A percentile compares a stretch with the other conserved stretches of the same genome.
Conservation (phyloP, 805 yeast species). For the Pichia ethanolica region DNA sequence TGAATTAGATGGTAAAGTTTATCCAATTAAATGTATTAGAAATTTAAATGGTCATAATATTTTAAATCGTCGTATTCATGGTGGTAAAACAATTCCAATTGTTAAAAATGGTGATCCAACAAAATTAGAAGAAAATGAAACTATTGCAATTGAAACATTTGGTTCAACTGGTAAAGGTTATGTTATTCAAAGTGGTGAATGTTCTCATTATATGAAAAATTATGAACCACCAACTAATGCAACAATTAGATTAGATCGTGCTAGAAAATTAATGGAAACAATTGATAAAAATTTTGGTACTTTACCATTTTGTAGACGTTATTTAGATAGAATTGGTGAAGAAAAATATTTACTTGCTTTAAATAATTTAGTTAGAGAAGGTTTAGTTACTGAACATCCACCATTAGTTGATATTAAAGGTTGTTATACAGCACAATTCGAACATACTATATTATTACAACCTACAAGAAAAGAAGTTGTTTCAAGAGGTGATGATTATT, state of each 20-base stretch:
- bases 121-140: conserved; percentile 98
- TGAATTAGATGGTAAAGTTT: conserved; percentile 78
- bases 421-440: conserved; percentile 91
- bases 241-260: conserved; percentile 54
- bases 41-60: conserved; percentile 95
- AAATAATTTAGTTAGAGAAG: conserved; percentile 75
- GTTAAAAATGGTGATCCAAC: conserved; percentile 90
- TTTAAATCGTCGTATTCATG: conserved; percentile 77
- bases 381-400: conserved; percentile 88
- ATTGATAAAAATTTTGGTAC: conserved; percentile 87
- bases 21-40: conserved; percentile 82
- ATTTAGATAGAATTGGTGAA: conserved; percentile 85
- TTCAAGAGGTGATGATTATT: conserved; percentile 91
- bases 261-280: conserved; percentile 58
- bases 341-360: conserved; percentile 85
- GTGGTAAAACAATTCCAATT: conserved; percentile 94
- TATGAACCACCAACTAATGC: conserved; percentile 40
- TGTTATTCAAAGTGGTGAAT: conserved; percentile 81
- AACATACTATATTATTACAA: conserved; percentile 86
- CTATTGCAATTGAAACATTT: conserved; percentile 96
- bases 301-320: conserved; percentile 93
- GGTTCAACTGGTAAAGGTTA: conserved; percentile 95
- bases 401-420: conserved; percentile 83
- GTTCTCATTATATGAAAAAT: conserved; percentile 82
- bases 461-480: conserved; percentile 92